Conservation (phyloP, 2,329 filamentous ascomycete genomes). For the Microdochium paspali region DNA sequence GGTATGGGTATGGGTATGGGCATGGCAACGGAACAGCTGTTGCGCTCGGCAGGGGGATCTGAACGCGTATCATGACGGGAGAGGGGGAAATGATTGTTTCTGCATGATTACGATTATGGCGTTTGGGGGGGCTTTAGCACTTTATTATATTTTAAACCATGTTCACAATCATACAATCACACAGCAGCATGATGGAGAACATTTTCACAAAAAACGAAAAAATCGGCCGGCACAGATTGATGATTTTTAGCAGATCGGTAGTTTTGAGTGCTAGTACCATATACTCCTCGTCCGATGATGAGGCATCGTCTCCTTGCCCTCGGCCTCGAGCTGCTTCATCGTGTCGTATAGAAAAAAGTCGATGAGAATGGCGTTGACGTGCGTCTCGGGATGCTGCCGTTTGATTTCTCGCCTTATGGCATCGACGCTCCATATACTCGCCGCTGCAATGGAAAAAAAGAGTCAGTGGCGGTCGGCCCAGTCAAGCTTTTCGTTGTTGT, state of each 20-base stretch:
- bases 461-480: background rate
- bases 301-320: conserved; percentile 53
- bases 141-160: too few relatives aligned
- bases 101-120: too few relatives aligned
- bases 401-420: conserved; percentile 75
- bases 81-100: too few relatives aligned
- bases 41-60: too few relatives aligned
- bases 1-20: too few relatives aligned
- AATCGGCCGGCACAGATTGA: background rate
- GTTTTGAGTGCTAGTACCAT: conserved; percentile 62
- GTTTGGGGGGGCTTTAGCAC: too few relatives aligned
- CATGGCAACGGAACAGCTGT: too few relatives aligned
- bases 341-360: conserved; percentile 97
- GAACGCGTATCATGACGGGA: too few relatives aligned
- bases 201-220: too few relatives aligned
- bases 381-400: conserved; percentile 58
- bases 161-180: too few relatives aligned
- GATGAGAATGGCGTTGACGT: conserved; percentile 81
- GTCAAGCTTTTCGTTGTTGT: too few relatives aligned
- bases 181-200: too few relatives aligned
- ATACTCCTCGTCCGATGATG: conserved; percentile 90
- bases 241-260: background rate
- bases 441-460: conserved; percentile 38
- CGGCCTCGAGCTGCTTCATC: conserved; percentile 73
- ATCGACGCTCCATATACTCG: conserved; percentile 95